Percentiles rank a stretch among this genome's conserved stretches.
These are phyloP conservation scores for Ogataea minuta DNA, from an alignment of 805 yeast species.

Conservation along the genomic window DNA sequence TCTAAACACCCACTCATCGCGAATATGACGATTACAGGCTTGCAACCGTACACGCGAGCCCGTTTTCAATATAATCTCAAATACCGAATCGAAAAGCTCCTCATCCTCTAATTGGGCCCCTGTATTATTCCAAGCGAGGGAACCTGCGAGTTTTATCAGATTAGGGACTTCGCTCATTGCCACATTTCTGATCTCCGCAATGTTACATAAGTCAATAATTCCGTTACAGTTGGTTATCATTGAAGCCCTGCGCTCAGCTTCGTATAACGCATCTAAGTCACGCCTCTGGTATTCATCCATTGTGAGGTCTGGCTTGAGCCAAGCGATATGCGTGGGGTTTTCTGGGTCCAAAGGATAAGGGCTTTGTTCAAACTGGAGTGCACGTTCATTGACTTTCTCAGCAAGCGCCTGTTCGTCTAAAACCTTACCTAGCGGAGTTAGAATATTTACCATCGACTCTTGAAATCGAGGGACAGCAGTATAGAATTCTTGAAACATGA, in stretches of 20 bases:
- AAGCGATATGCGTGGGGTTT: slow-evolving; percentile 49
- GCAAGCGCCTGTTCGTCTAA: slow-evolving; percentile 27
- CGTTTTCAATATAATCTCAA: slow-evolving; percentile 49
- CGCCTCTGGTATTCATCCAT: slow-evolving; percentile 41
- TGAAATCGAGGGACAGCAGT: slow-evolving; percentile 60
- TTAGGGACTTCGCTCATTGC: slow-evolving; percentile 24
- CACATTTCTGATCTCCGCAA: slow-evolving; percentile 41
- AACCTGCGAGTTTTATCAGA: slow-evolving; percentile 31
- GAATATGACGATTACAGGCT: slow-evolving; percentile 46
- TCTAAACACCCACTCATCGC: slow-evolving; percentile 68
- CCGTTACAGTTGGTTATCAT: slow-evolving; percentile 58
- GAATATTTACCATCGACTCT: slow-evolving; percentile 16
- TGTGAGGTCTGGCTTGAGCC: slow-evolving; percentile 49
- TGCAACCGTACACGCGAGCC: slow-evolving; percentile 50
- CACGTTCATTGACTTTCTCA: slow-evolving; percentile 27
- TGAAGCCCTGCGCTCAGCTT: slow-evolving; percentile 59
- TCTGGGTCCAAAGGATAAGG: slow-evolving; percentile 55
- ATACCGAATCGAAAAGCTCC: slow-evolving; percentile 43
- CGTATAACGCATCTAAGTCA: slow-evolving; percentile 62
- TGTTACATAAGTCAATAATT: slow-evolving; percentile 56
- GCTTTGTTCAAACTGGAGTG: slow-evolving; percentile 43
- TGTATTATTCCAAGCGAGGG: slow-evolving; percentile 31
- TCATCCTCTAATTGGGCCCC: slow-evolving; percentile 20
- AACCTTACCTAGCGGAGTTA: slow-evolving; percentile 38
- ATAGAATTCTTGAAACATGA: slow-evolving; percentile 55